Base-by-base conservation (phyloP, 441 rosid species). In the Erodium trifolium region DNA sequence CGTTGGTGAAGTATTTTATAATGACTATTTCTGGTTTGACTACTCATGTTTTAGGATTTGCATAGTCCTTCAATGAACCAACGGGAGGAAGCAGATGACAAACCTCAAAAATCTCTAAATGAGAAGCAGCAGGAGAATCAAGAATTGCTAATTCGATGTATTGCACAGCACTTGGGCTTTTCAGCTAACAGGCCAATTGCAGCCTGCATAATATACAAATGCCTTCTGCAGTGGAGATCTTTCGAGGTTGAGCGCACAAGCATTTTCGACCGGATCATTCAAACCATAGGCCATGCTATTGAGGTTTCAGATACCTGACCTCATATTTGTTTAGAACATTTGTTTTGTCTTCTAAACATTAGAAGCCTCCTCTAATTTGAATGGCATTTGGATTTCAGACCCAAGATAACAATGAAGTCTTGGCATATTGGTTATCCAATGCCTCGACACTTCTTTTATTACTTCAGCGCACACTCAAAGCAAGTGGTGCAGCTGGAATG, bases 91-190 rank as follows among this genome's bases (percentile, higher is more conserved):
- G 80, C 82, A 62, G 99, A 90, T 16, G 99, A 85, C 62, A 92
- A 79, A 72, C 99, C 98, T n/a, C 99, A 95, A 53, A 95, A 95
- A 76, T 77, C 98, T 35, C 79, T 95, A 63, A 95, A 95, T 63
- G 99, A 92, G 83, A 95, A 95, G 75, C 99, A 95, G 73, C 99
- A 92, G 82, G 99, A 92, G 80, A 90, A 92, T 70, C 97, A 90
- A 78, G 99, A 95, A 70, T 80, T 92, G 79, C 97, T 95, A 67
- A 92, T 95, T 79, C 91, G 97, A 47, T 90, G 98, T 77, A 82
- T 92, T 14, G 89, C 91, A 27, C 99, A 95, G 72, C 96, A 83
- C 71, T 77, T 92, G 23, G 97, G 99, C 5, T 95, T 89, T 76
- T 79, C 91, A 4, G 89, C 84, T 67, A 88, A 87, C 80, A 82